Evolutionary conservation across 1,284 basidiomycete genomes (phyloP), one percentile per base, ranked within the genome.

Genomic region (Polyporus tsugae): DNA sequence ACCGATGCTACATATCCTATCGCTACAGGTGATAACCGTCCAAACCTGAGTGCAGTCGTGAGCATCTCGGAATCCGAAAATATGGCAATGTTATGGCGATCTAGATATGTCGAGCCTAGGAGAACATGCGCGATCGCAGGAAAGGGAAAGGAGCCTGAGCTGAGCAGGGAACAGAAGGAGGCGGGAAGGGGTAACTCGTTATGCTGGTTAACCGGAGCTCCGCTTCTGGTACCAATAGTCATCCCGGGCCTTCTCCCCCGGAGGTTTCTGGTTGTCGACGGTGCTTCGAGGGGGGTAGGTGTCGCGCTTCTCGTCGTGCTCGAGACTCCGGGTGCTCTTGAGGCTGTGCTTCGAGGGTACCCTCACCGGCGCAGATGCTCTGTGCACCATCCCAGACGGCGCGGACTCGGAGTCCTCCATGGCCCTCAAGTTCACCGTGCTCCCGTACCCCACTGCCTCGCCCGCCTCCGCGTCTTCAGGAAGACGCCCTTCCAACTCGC

Each of bases 361-460:
- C 52, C 68, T 22, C 36, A 65, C 58, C 17, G 75, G 75, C 60
- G 73, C 75, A n/a, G 72, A 72, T 10, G 53, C 38, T 1, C 65
- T 61, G 38, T 76, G 72, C 13, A 63, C 62, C 70, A 72, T 69
- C 82, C 85, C 69, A 75, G 75, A 77, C 83, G 84, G 78, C 83
- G 86, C 65, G 83, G 46, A 25, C 22, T 49, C 22, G 46, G 22
- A 3, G 9, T 80, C 59, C 61, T 70, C 70, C 69, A 66, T 67
- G 63, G 64, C 39, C 44, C 59, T 52, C 39, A 55, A 4, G 60
- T 65, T 71, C 68, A 64, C 66, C 1, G 66, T 68, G 57, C 63
- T 68, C 60, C 25, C 41, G 44, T 59, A 44, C 29, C 13, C 62
- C 25, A 6, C 52, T 44, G 10, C 25, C 10, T 17, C 52, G 22